phyloP scores from a whole-genome alignment of 148 eudicot genomes.

The Fagopyrum esculentum region DNA sequence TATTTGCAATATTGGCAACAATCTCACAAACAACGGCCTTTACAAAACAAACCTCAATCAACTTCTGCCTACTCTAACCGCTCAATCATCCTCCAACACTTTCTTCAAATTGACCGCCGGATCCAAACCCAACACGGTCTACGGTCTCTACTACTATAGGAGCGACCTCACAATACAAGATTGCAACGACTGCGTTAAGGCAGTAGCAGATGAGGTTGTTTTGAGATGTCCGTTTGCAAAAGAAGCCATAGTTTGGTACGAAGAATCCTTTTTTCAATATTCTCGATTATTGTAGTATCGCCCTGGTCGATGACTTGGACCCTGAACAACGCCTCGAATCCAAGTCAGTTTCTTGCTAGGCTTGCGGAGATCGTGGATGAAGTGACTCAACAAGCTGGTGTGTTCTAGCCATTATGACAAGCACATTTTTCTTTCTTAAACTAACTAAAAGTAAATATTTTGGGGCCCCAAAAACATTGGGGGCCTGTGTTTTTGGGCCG shows the following conservation, averaged over 20 bases:
- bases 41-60: background rate
- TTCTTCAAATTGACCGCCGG: too few species aligned
- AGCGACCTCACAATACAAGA: too few species aligned
- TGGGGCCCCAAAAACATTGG: too few species aligned
- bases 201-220: background rate
- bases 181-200: too few species aligned
- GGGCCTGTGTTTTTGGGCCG: too few species aligned
- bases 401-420: too few species aligned
- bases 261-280: background rate
- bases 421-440: too few species aligned
- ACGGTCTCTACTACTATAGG: too few species aligned
- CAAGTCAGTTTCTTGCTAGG: background rate
- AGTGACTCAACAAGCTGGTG: background rate
- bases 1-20: background rate
- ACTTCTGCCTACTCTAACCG: background rate
- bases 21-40: background rate
- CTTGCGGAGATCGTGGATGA: background rate
- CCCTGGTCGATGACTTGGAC: background rate
- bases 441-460: too few species aligned
- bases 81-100: too few species aligned
- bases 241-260: background rate
- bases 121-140: too few species aligned
- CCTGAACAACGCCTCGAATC: background rate
- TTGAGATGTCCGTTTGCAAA: background rate
- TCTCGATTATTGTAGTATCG: too few species aligned